A percentile compares a stretch with the other conserved stretches of the same genome.
Conservation (phyloP, 1,284 basidiomycete species). For the Marasmius oreades region DNA sequence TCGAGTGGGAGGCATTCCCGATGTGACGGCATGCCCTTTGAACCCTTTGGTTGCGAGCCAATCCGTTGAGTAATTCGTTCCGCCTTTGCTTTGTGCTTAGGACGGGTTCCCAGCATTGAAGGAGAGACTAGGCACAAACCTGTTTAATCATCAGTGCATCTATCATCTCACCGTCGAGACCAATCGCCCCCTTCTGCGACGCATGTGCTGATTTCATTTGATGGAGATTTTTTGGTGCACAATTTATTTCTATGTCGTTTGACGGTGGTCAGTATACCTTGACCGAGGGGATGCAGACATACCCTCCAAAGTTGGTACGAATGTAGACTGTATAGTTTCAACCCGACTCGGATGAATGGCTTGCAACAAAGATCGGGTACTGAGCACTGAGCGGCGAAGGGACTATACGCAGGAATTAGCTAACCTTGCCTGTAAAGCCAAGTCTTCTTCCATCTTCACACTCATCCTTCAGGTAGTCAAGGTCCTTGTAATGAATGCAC, state of each 20-base stretch:
- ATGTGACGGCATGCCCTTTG: too few species aligned
- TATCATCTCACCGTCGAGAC: conserved; percentile 79
- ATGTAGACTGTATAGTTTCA: conserved; percentile 74
- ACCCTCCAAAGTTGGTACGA: conserved; percentile 76
- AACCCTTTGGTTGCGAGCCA: too few species aligned
- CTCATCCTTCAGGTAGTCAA: conserved; percentile 68
- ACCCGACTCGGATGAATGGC: conserved; percentile 92
- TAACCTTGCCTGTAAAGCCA: conserved; percentile 85
- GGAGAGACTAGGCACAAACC: conserved; percentile 30
- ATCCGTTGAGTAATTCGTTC: too few species aligned
- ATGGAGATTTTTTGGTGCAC: conserved; percentile 72
- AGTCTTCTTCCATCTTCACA: conserved; percentile 74
- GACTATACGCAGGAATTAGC: conserved; percentile 9
- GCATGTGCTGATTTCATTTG: conserved; percentile 58
- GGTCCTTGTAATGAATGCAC: conserved; percentile 86
- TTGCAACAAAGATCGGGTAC: conserved; percentile 61
- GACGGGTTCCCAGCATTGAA: background rate
- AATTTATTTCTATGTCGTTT: conserved; percentile 64
- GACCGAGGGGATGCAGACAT: conserved; percentile 13
- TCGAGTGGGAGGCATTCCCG: too few species aligned
- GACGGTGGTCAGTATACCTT: background rate
- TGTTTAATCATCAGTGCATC: conserved; percentile 92
- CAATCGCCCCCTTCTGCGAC: conserved; percentile 40
- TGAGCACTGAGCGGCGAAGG: background rate
- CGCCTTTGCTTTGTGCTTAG: background rate